Evolutionary conservation across 306 rosid species (phyloP).

Genomic region (Delonix regia): DNA sequence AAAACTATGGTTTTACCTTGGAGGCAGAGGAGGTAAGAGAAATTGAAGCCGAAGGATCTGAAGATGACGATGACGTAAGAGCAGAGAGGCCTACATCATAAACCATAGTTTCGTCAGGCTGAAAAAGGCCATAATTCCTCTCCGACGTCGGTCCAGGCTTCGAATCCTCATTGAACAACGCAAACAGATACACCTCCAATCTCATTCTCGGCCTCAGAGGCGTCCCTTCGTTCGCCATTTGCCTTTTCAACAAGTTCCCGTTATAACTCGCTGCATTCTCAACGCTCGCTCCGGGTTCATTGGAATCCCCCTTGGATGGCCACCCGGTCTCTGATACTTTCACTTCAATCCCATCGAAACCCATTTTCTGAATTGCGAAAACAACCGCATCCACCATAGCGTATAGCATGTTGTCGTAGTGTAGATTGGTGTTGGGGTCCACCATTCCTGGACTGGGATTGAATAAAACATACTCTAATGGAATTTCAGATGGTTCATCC

Average conservation of each 20-base stretch:
- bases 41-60: conserved; percentile 59
- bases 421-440: conserved; percentile 75
- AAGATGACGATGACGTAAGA: conserved; percentile 38
- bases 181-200: conserved; percentile 81
- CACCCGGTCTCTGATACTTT: conserved; percentile 94
- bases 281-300: conserved; percentile 72
- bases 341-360: conserved; percentile 71
- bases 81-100: conserved; percentile 75
- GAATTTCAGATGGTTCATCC: conserved; percentile 54
- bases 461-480: conserved; percentile 75
- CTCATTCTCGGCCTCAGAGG: conserved; percentile 80
- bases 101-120: conserved; percentile 77
- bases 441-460: conserved; percentile 74
- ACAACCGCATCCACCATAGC: conserved; percentile 90
- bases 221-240: conserved; percentile 81
- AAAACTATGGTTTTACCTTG: conserved; percentile 57
- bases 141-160: conserved; percentile 90
- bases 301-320: conserved; percentile 80
- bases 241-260: conserved; percentile 74
- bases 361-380: conserved; percentile 73
- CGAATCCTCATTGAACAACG: conserved; percentile 85
- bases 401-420: conserved; percentile 90
- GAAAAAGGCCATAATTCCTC: conserved; percentile 80
- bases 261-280: conserved; percentile 82
- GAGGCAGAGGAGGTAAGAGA: conserved; percentile 73